Evolutionary conservation across 2,329 filamentous ascomycete species (phyloP), one percentile per base, ranked within the genome.

Genomic region (Juglanconis sp.): DNA sequence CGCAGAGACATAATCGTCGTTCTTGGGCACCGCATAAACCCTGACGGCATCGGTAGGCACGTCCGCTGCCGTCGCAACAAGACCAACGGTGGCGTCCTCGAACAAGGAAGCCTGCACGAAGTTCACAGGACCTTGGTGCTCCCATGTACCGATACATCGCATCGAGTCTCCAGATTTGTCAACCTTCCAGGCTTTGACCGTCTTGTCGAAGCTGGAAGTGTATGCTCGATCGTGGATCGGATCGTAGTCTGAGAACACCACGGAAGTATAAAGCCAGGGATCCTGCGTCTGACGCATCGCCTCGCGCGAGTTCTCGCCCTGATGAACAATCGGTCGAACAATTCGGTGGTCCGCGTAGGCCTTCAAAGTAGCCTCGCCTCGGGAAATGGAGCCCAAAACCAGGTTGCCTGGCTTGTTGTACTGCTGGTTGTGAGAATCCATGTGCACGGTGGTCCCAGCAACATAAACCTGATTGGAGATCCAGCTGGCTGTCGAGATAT

Each of bases 361-460:
- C 5, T 70, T 76, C 2, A 88, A 68, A 0, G 74, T 78, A 8
- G 34, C 49, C n/a, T n/a, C 17, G 0, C 79, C 76, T 1, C 68
- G 66, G 0, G 61, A 65, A 1, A 77, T 73, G 0, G 82, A 86
- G 6, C 82, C 85, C 1, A 88, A 70, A 1, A 85, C 72, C 9
- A 88, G 70, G 65, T 88, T 88, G 1, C 86, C 85, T 0, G 82
- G 80, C 65, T 84, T 87, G 65, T 88, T 88, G 67, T 88, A 88
- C 63, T 87, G 85, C 66, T 87, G 84, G 60, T 87, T 88, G 47
- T 85, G 82, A 0, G 76, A 72, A 65, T 88, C 86, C 0, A 84
- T 87, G 70, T 88, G 85, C 0, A 82, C 81, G 0, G 84, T 86
- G 0, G 85, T 84, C 38, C 86, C 86, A 63, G 84, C 86, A n/a